Base-by-base conservation (phyloP, 495 filamentous ascomycete genomes). In the Aspergillus mulundensis region DNA sequence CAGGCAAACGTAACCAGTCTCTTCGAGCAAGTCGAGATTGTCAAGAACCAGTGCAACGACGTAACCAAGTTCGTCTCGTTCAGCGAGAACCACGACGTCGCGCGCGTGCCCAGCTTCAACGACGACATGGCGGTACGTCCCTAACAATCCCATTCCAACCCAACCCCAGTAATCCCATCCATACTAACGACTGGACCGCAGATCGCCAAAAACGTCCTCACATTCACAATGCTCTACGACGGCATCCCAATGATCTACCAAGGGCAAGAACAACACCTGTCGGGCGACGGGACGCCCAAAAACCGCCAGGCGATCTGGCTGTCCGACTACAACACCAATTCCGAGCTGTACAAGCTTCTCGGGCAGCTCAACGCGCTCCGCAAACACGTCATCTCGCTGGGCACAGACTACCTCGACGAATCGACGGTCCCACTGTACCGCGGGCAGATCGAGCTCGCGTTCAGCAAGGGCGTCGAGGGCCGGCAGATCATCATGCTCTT, bases 291-390 rank as follows among this genome's bases (percentile, higher is more conserved):
- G 38, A 79, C 82, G 20, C 85, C 85, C 0, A 65, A 72, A 46
- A 86, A 89, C 64, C 81, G 87, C 25, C 85, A 88, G 60, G 85
- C 85, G 12, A 60, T 88, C 39, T 91, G 87, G 87, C 70, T 77
- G 18, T 80, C 77, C 28, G 69, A 69, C 3, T 91, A 87, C 69
- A 66, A 76, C 53, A 85, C 82, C n/a, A 59, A 58, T 14, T 65
- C 78, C 0, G 66, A 79, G 20, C 71, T 89, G 1, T 89, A 88
- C 76, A 72, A 66, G 1, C 77, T 77, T 57, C 78, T 84, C 40
- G 62, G 75, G 0, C 72, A 64, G 5, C 61, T 86, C 25, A 87
- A 88, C 71, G 70, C 74, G 53, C 69, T 86, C 55, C 78, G 85
- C 6, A 79, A 77, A 48, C 73, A 74, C n/a, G 83, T 79, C 21